Evolutionary conservation across 129 eudicot genomes (phyloP).

Genomic region (carrot (Daucus carota)): DNA sequence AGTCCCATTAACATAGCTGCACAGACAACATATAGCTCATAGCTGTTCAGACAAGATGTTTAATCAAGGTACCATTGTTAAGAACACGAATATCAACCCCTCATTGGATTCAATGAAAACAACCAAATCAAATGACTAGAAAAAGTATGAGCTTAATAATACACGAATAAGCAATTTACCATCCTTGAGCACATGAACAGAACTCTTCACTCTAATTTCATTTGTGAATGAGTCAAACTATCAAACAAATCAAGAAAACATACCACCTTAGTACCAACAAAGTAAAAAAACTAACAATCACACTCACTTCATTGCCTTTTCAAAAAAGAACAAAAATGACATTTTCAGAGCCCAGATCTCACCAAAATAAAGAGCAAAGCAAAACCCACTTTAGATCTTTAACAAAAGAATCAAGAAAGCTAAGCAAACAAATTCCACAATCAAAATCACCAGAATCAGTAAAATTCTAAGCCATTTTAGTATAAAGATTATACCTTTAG

Average conservation of each 20-base stretch:
- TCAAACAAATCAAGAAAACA: not conserved
- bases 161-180: not conserved
- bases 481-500: constrained; percentile 7
- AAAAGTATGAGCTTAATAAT: not conserved
- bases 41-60: not conserved
- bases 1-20: not conserved
- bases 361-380: constrained; percentile 7
- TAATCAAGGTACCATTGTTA: not conserved
- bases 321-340: constrained; percentile 9
- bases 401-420: not conserved
- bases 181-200: constrained; percentile 23
- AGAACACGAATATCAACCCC: not conserved
- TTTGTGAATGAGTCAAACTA: not conserved
- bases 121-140: not conserved
- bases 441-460: constrained; percentile 12
- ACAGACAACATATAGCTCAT: not conserved
- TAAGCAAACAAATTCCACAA: not conserved
- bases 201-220: not conserved
- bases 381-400: constrained; percentile 29
- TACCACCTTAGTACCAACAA: not conserved
- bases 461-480: constrained; percentile 1
- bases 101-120: not conserved
- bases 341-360: constrained; percentile 43
- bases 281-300: not conserved
- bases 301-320: constrained; percentile 20